A percentile compares a stretch with the other conserved stretches of the same genome.
These are phyloP conservation scores for Verticillium albo-atrum DNA, from an alignment of 2,329 filamentous ascomycete species.

Conservation along the genomic window DNA sequence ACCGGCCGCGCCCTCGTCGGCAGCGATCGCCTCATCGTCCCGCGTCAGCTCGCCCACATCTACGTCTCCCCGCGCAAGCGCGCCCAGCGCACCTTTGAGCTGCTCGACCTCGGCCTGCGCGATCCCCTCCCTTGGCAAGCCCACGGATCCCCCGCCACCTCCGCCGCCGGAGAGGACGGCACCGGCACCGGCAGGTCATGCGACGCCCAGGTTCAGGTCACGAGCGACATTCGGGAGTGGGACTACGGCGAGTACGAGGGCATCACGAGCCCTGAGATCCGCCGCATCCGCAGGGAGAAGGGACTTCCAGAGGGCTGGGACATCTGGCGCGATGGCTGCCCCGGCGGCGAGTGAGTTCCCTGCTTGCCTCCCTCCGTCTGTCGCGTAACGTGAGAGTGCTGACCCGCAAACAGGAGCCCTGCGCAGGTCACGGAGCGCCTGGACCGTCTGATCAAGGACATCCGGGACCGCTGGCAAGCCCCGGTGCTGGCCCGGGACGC, in stretches of 20 bases:
- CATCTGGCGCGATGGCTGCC: slow-evolving; percentile 87
- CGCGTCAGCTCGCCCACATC: slow-evolving; percentile 77
- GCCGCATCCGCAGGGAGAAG: slow-evolving; percentile 47
- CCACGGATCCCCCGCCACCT: slow-evolving; percentile 27
- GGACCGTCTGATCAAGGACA: slow-evolving; percentile 71
- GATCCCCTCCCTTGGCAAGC: slow-evolving; percentile 67
- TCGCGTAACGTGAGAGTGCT: too few species aligned
- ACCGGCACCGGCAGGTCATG: slow-evolving; percentile 38
- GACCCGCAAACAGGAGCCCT: slow-evolving; percentile 50
- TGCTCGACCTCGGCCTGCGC: slow-evolving; percentile 70
- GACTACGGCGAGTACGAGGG: slow-evolving; percentile 88
- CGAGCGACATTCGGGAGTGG: slow-evolving; percentile 75
- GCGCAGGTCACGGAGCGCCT: slow-evolving; percentile 67
- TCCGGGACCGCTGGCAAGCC: slow-evolving; percentile 61
- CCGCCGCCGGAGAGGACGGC: slow-evolving; percentile 8
- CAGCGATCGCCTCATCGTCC: slow-evolving; percentile 78
- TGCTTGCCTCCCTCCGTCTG: background rate
- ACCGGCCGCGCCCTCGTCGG: slow-evolving; percentile 84
- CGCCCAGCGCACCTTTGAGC: slow-evolving; percentile 84
- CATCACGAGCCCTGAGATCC: slow-evolving; percentile 67
- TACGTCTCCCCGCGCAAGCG: slow-evolving; percentile 81
- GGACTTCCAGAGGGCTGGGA: slow-evolving; percentile 65
- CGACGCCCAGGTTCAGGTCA: slow-evolving; percentile 59
- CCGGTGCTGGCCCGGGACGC: slow-evolving; percentile 48
- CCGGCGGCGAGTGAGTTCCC: slow-evolving; percentile 72